phyloP scores from a whole-genome alignment of 2,329 filamentous ascomycete species.

The Microcyclospora pomicola region DNA sequence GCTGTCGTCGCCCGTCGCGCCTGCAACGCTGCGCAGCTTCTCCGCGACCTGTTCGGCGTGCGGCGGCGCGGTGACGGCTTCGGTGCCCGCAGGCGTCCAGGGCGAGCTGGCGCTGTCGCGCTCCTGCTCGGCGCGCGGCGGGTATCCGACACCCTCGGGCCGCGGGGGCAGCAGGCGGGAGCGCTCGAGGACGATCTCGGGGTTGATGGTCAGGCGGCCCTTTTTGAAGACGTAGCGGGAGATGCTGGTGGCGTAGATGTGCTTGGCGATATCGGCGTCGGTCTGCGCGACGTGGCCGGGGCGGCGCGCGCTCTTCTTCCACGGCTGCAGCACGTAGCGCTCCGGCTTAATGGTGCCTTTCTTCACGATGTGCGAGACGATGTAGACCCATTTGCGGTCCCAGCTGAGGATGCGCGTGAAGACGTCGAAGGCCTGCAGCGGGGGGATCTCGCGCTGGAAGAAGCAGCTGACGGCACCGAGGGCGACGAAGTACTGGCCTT shows the following conservation, averaged over 20 bases:
- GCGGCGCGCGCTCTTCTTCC: conserved; percentile 22
- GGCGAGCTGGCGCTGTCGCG: conserved; percentile 9
- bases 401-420: conserved; percentile 35
- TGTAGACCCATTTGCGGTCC: conserved; percentile 39
- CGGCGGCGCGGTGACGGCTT: conserved; percentile 11
- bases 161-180: conserved; percentile 61
- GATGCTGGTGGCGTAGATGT: conserved; percentile 36
- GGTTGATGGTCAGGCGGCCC: conserved; percentile 64
- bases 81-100: conserved; percentile 11
- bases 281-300: conserved; percentile 7
- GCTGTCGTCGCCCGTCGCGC: neutral
- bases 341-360: conserved; percentile 29
- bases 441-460: conserved; percentile 35
- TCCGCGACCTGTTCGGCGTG: conserved; percentile 15
- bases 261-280: conserved; percentile 24
- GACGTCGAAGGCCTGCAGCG: conserved; percentile 33
- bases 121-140: conserved; percentile 15
- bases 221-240: conserved; percentile 39
- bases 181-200: conserved; percentile 58
- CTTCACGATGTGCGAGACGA: conserved; percentile 34
- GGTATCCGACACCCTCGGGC: conserved; percentile 41
- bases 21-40: conserved; percentile 12
- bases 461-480: conserved; percentile 34
- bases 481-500: conserved; percentile 27
- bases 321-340: conserved; percentile 32